Percentiles rank a stretch among this genome's conserved stretches.
Conservation (phyloP, 352 stramenopile genomes). For the Albugo candida region DNA sequence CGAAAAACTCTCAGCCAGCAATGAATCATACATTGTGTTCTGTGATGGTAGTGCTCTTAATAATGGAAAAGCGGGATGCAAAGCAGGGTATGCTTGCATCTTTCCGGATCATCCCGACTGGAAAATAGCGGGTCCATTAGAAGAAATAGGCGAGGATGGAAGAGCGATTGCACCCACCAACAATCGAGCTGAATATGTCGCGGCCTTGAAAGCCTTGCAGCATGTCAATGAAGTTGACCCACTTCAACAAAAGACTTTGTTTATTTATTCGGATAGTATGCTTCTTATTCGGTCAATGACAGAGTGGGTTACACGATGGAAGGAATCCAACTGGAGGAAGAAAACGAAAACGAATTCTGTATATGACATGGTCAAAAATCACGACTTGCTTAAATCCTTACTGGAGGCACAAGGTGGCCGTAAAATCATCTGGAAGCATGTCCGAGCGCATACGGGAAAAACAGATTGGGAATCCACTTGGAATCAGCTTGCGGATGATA, state of each 20-base stretch:
- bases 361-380: conserved; percentile 30
- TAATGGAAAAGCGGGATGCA: conserved; percentile 18
- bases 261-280: conserved; percentile 65
- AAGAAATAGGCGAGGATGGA: conserved; percentile 6
- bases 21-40: conserved; percentile 39
- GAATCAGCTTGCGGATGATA: conserved; percentile 46
- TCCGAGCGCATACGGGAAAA: conserved; percentile 39
- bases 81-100: conserved; percentile 47
- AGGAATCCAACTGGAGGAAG: conserved; percentile 18
- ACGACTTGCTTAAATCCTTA: conserved; percentile 42
- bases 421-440: conserved; percentile 35
- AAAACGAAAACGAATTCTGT: conserved; percentile 48
- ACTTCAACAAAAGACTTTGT: conserved; percentile 14
- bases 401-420: conserved; percentile 19
- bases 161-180: conserved; percentile 15
- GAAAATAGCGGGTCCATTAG: conserved; percentile 35
- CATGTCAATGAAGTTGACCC: conserved; percentile 37
- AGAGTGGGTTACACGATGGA: conserved; percentile 24
- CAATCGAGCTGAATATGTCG: conserved; percentile 34
- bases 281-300: conserved; percentile 66
- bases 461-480: conserved; percentile 44
- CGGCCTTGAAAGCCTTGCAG: conserved; percentile 39
- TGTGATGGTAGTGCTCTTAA: conserved; percentile 52
- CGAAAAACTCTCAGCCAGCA: background rate
- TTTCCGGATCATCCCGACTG: conserved; percentile 40